These are phyloP conservation scores for Calonectria multiphialidica DNA, from an alignment of 2,329 filamentous ascomycete species.

Conservation along the genomic window DNA sequence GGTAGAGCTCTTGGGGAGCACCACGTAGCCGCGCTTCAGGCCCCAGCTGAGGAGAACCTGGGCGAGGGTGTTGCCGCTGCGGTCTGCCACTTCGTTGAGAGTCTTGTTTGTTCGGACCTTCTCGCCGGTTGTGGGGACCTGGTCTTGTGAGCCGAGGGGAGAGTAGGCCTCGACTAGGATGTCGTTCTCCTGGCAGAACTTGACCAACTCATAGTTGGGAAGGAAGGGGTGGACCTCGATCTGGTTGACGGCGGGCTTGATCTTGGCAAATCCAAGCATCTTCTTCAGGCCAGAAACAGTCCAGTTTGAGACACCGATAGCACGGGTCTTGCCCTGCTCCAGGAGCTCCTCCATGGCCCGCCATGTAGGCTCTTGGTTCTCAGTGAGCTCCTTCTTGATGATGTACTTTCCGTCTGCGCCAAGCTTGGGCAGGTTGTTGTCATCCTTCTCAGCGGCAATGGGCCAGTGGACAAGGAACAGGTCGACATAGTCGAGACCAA, in stretches of 20 bases:
- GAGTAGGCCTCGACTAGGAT: slow-evolving; percentile 69
- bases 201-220: slow-evolving; percentile 61
- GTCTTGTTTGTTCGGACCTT: slow-evolving; percentile 49
- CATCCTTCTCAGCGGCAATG: slow-evolving; percentile 57
- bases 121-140: slow-evolving; percentile 42
- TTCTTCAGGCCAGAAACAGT: slow-evolving; percentile 54
- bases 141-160: slow-evolving; percentile 69
- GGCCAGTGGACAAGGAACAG: slow-evolving; percentile 65
- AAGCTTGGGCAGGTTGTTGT: slow-evolving; percentile 56
- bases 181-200: slow-evolving; percentile 64
- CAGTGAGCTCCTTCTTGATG: slow-evolving; percentile 58
- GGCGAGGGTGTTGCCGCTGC: slow-evolving; percentile 63
- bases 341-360: slow-evolving; percentile 66
- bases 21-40: slow-evolving; percentile 73
- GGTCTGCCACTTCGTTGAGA: slow-evolving; percentile 64
- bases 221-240: slow-evolving; percentile 62
- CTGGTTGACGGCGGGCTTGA: slow-evolving; percentile 64
- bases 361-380: slow-evolving; percentile 61
- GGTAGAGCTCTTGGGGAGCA: slow-evolving; percentile 78
- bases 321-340: slow-evolving; percentile 52
- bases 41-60: slow-evolving; percentile 71
- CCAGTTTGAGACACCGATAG: slow-evolving; percentile 67
- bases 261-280: slow-evolving; percentile 49
- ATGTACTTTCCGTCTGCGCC: slow-evolving; percentile 61
- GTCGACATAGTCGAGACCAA: slow-evolving; percentile 65